Conservation (phyloP, 2,329 filamentous ascomycete genomes). For the Fusarium succisae region DNA sequence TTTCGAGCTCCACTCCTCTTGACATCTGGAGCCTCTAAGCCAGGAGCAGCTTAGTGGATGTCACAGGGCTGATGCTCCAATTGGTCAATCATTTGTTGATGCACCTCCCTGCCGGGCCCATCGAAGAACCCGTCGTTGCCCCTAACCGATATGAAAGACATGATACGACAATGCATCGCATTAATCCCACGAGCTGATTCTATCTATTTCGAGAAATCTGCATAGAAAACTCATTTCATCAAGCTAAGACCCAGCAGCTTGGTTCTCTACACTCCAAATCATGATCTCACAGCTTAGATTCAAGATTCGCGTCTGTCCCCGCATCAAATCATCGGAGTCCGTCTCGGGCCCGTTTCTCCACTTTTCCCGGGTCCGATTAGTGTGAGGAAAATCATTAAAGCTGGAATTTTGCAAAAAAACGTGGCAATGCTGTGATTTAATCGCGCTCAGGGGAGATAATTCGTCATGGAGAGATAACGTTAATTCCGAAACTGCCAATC, state of each 20-base stretch:
- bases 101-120: not conserved
- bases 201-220: not conserved
- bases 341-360: conserved; percentile 1
- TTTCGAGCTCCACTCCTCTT: conserved; percentile 2
- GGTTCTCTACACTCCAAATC: not conserved
- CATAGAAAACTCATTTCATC: not conserved
- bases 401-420: not conserved
- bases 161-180: not conserved
- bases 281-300: not conserved
- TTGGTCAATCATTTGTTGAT: not conserved
- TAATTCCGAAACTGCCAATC: not conserved
- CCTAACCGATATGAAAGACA: not conserved
- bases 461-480: not conserved
- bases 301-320: not conserved
- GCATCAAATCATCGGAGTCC: conserved; percentile 4
- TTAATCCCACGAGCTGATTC: not conserved
- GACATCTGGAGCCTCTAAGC: not conserved
- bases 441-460: not conserved
- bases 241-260: not conserved
- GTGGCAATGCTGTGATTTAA: not conserved
- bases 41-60: not conserved
- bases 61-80: not conserved
- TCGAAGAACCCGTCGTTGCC: not conserved
- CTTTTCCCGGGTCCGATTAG: not conserved
- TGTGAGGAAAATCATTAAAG: not conserved